Conservation (phyloP, 257 asterid species). For the Solanum gracilifrons region DNA sequence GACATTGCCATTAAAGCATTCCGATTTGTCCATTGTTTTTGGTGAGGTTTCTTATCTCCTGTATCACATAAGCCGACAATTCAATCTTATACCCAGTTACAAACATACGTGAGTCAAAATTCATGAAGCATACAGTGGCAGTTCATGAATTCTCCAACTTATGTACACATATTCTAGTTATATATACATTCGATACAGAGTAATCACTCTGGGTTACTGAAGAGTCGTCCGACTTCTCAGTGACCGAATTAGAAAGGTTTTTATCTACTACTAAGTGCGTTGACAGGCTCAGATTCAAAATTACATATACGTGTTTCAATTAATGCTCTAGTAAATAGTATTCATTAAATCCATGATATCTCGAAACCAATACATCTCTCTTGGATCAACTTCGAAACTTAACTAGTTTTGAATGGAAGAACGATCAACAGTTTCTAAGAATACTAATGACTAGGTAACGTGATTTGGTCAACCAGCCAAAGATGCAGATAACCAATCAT, state of each 20-base stretch:
- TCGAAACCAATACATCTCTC: background rate
- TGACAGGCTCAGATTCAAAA: background rate
- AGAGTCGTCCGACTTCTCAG: background rate
- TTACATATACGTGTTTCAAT: background rate
- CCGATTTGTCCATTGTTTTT: constrained; percentile 53
- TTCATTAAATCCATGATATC: background rate
- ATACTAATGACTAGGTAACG: background rate
- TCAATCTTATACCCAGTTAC: background rate
- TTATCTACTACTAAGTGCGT: background rate
- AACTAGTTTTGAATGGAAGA: background rate
- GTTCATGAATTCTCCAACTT: background rate
- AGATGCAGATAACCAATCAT: background rate
- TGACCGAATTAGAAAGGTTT: background rate
- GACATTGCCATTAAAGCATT: constrained; percentile 40
- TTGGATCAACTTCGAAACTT: background rate
- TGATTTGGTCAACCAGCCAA: background rate
- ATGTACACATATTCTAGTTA: background rate
- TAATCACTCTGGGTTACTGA: background rate
- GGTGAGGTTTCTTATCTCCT: constrained; percentile 53
- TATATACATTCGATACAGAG: background rate
- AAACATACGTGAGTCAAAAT: background rate
- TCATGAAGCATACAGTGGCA: background rate
- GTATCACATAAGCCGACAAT: constrained; percentile 14
- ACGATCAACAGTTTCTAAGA: background rate
- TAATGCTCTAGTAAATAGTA: background rate